A percentile compares a stretch with the other conserved stretches of the same genome.
Conservation (phyloP, 306 rosid species). For the Arachis hypogaea region DNA sequence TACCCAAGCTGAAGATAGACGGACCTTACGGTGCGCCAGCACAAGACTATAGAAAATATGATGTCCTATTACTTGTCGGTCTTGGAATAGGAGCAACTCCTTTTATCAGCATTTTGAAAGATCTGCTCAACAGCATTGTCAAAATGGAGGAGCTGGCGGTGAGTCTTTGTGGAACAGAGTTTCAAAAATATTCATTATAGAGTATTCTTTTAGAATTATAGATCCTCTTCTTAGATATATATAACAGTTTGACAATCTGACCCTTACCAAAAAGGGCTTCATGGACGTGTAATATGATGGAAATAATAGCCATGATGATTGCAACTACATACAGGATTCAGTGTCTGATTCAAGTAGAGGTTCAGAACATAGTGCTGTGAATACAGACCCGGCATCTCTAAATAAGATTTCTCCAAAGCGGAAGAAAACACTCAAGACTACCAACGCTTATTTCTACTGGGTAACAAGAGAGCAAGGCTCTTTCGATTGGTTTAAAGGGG, state of each 20-base stretch:
- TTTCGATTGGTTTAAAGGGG: conserved; percentile 98
- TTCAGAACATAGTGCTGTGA: conserved; percentile 57
- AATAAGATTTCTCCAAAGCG: conserved; percentile 61
- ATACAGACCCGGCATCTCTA: conserved; percentile 49
- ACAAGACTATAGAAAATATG: conserved; percentile 81
- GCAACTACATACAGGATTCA: conserved; percentile 57
- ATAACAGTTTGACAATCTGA: background rate
- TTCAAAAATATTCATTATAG: background rate
- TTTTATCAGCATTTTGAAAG: conserved; percentile 87
- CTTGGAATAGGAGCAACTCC: conserved; percentile 98
- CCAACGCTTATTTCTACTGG: conserved; percentile 94
- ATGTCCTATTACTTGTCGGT: conserved; percentile 90
- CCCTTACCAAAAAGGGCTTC: background rate
- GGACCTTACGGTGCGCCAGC: conserved; percentile 99
- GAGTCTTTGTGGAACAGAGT: conserved; percentile 42
- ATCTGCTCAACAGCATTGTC: conserved; percentile 82
- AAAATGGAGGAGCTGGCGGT: conserved; percentile 92
- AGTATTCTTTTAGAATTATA: background rate
- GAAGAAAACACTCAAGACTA: conserved; percentile 70
- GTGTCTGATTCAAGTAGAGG: conserved; percentile 59
- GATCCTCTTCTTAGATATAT: background rate
- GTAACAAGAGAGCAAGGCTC: conserved; percentile 93
- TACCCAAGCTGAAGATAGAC: conserved; percentile 88
- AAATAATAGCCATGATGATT: conserved; percentile 10
- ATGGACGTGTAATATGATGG: background rate